Base-by-base conservation (phyloP, 345 rosid species). In the Populus euphratica region DNA sequence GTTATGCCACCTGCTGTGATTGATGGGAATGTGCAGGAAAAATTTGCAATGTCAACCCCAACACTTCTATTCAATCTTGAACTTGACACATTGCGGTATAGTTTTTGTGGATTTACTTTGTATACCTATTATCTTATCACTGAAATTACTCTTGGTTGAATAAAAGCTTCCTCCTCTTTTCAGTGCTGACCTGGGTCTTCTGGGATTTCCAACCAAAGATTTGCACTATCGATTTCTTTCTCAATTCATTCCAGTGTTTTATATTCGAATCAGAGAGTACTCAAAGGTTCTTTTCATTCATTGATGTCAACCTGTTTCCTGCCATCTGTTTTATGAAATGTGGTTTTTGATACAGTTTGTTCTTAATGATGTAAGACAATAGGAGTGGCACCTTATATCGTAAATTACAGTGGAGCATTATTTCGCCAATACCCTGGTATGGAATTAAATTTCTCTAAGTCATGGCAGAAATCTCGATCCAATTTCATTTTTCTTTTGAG, bases 351-450 rank as follows among this genome's bases (percentile, higher is more conserved):
- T 56, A 73, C 76, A 79, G n/a, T 62, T 74, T 89, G 70, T 67
- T 77, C 65, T 89, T 84, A 68, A 77, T 86, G 38, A 84, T 77
- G 83, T 77, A 89, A 93, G 97, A 93, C 98, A 85, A 94, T 93
- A 76, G 92, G 96, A 70, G 89, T 93, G 76, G 94, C 98, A 77
- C 99, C 99, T 63, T 95, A 77, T 79, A 78, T 92, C 25, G 79
- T 95, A 68, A 95, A 95, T 84, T 95, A 93, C 89, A 89, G 81
- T 39, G 98, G 98, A 86, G 98, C 98, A 27, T 86, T 95, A 39
- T 93, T 95, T 87, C 96, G 96, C 73, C 98, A 91, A 79, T 91
- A 90, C 81, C 99, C 97, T 74, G 99, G 97, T 95, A 85, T 33
- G 84, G 23, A 70, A 69, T 38, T 59, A 68, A 12, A 13, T 44